Percentiles rank a stretch among this genome's conserved stretches.
Conservation (phyloP, 352 stramenopile genomes). For the Globisporangium barbulae region DNA sequence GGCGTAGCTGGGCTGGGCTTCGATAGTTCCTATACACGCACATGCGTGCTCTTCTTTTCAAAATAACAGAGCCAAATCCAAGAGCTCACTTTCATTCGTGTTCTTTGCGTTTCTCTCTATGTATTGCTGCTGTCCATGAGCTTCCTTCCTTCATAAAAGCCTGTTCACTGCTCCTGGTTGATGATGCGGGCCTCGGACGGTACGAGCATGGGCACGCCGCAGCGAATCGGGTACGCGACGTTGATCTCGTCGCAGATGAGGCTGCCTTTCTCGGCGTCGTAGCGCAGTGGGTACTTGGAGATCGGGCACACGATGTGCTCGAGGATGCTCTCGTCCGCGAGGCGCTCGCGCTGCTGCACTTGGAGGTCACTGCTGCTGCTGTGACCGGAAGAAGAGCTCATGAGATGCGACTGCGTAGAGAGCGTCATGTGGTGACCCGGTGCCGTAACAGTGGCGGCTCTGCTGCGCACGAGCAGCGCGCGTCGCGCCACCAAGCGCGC, state of each 20-base stretch:
- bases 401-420: neutral
- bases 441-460: neutral
- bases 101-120: neutral
- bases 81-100: constrained; percentile 6
- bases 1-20: neutral
- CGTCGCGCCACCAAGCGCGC: neutral
- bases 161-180: constrained; percentile 14
- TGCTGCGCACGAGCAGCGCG: constrained; percentile 8
- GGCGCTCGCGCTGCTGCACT: constrained; percentile 18
- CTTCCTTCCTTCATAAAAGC: too few relatives aligned
- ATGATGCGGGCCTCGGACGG: constrained; percentile 71
- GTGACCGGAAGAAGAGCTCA: neutral
- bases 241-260: constrained; percentile 82
- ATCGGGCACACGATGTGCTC: constrained; percentile 83
- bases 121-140: neutral
- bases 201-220: constrained; percentile 69
- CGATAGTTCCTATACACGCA: neutral
- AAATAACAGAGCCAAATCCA: neutral
- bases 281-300: constrained; percentile 80
- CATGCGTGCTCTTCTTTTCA: neutral
- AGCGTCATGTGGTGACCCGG: neutral
- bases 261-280: constrained; percentile 49
- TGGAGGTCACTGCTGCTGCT: neutral
- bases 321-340: constrained; percentile 67
- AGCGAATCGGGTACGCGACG: constrained; percentile 81